Base-by-base conservation (phyloP, 1,284 basidiomycete genomes). In the Rhodotorula sp. region DNA sequence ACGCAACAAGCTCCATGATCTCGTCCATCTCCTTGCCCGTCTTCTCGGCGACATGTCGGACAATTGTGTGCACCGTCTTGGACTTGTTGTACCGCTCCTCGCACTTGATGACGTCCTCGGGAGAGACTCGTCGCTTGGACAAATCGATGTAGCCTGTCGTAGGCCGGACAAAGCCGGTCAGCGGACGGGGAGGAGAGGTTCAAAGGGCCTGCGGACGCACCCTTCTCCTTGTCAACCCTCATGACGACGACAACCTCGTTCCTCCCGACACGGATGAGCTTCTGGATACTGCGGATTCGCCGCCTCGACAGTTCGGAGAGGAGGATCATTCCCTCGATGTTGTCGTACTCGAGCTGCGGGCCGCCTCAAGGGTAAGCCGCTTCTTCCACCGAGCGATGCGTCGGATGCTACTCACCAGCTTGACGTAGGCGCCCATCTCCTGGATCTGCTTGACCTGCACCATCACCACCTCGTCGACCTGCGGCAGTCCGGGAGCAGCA, bases 351-450 rank as follows among this genome's bases (percentile, higher is more conserved):
- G 78, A 98, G 89, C 93, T 96, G 81, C 30, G 27, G 17, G 61
- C n/a, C n/a, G 30, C 36, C 69, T 62, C 59, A 66, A 57, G 20
- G 32, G 15, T n/a, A 1, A 20, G 44, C 17, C 22, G 8, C n/a
- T 10, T 2, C n/a, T 2, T 5, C 8, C 2, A 34, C 8, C 2
- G n/a, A 39, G 30, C 1, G 59, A 7, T 6, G 17, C 17, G 56
- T 11, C 2, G 36, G 8, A 9, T 4, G 13, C n/a, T 34, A 84
- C 90, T 78, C 76, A 94, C 92, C 77, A 99, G 86, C 82, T 97
- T 97, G 76, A 99, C 96, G 81, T 99, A 99, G 62, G 96, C 95
- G 66, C 96, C 95, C 94, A 98, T 99, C 82, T 99, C 95, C 69
- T 94, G 94, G 78, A 99, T 99, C 83, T 96, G 92, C 81, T 92